A percentile compares a stretch with the other conserved stretches of the same genome.
Evolutionary conservation across 164 flowering plant species (phyloP).

Genomic region (Macadamia tetraphylla): DNA sequence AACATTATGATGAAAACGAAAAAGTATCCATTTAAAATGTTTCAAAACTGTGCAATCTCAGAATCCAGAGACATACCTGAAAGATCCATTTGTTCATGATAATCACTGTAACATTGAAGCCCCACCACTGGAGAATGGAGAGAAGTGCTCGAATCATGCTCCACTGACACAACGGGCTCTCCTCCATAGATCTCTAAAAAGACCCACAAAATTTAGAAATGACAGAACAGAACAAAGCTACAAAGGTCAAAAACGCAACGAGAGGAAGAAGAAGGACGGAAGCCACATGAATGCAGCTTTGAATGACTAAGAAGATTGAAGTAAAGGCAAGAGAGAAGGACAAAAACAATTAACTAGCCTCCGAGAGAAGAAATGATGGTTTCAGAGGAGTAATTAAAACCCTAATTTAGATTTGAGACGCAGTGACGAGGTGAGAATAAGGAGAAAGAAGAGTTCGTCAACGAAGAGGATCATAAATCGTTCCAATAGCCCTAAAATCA

Average conservation of each 20-base stretch:
- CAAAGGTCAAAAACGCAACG: not conserved
- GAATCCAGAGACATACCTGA: slow-evolving; percentile 48
- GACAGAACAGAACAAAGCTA: not conserved
- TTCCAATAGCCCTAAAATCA: too few relatives aligned
- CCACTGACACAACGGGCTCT: slow-evolving; percentile 55
- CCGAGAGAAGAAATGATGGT: not conserved
- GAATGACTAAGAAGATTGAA: not conserved
- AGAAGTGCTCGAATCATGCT: slow-evolving; percentile 65
- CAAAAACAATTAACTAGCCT: slow-evolving; percentile 10
- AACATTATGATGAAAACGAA: not conserved
- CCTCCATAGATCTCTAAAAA: slow-evolving; percentile 56
- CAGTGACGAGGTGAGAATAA: too few relatives aligned
- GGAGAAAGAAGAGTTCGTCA: too few relatives aligned
- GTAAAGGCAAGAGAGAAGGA: not conserved
- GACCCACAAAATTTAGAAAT: not conserved
- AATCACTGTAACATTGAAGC: slow-evolving; percentile 90
- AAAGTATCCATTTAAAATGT: not conserved
- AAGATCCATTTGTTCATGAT: slow-evolving; percentile 99
- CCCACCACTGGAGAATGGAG: slow-evolving; percentile 96
- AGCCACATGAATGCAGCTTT: slow-evolving; percentile 3
- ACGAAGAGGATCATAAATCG: too few relatives aligned
- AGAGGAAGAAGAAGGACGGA: not conserved
- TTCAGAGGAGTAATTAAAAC: too few relatives aligned
- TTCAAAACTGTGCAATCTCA: not conserved
- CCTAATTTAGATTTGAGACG: too few relatives aligned